These are phyloP conservation scores for Cicer yamashitae DNA, from an alignment of 306 rosid species.

Conservation along the genomic window DNA sequence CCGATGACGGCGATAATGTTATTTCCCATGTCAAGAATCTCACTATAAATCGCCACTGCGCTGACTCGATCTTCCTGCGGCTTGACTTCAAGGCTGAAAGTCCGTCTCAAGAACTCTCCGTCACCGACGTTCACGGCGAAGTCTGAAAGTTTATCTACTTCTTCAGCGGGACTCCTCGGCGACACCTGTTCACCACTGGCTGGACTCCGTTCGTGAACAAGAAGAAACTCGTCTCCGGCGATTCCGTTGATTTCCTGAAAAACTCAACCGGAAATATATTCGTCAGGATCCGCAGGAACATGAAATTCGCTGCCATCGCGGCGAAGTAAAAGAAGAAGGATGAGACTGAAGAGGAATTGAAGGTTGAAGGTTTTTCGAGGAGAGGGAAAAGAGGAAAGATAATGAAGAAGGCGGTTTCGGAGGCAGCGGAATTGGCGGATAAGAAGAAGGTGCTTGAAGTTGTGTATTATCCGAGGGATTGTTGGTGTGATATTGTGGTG, in stretches of 20 bases:
- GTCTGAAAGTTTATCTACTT: slow-evolving; percentile 66
- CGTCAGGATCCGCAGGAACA: slow-evolving; percentile 60
- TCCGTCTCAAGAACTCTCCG: slow-evolving; percentile 60
- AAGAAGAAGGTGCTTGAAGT: slow-evolving; percentile 61
- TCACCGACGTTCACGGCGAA: slow-evolving; percentile 65
- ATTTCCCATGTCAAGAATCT: slow-evolving; percentile 57
- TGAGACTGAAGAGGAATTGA: too few relatives aligned
- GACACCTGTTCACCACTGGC: slow-evolving; percentile 74
- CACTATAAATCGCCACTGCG: slow-evolving; percentile 55
- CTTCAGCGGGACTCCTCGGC: slow-evolving; percentile 71
- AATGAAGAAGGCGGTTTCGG: slow-evolving; percentile 37
- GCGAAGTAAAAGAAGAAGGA: too few relatives aligned
- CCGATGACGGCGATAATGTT: slow-evolving; percentile 11
- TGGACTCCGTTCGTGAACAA: slow-evolving; percentile 74
- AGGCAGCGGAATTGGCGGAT: slow-evolving; percentile 64
- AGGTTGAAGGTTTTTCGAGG: too few relatives aligned
- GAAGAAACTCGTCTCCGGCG: slow-evolving; percentile 67
- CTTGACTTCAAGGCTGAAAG: slow-evolving; percentile 58
- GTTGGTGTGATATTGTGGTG: slow-evolving; percentile 70
- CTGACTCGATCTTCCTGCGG: slow-evolving; percentile 64
- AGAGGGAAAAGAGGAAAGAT: too few relatives aligned
- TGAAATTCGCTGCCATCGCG: neutral
- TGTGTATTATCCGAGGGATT: slow-evolving; percentile 63
- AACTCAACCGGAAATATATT: slow-evolving; percentile 49
- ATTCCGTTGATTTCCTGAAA: slow-evolving; percentile 56